Percentiles rank a stretch among this genome's conserved stretches.
Conservation (phyloP, 176 grass and related monocot genomes). For the Lolium multiflorum region DNA sequence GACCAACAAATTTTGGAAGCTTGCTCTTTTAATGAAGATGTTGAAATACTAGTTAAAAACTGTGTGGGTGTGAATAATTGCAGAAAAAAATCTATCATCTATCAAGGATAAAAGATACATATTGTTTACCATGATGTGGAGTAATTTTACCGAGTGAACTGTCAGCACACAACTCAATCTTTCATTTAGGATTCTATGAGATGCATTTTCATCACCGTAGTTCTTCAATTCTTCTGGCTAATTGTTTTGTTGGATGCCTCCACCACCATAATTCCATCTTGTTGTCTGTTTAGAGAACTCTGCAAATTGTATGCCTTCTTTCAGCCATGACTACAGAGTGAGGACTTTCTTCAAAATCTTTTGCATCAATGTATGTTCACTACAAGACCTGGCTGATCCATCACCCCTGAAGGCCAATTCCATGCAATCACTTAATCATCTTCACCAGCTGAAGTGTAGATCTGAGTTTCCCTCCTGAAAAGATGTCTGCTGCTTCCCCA, state of each 20-base stretch:
- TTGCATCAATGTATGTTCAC: conserved; percentile 41
- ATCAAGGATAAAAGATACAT: too few relatives aligned
- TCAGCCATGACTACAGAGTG: conserved; percentile 61
- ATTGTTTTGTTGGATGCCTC: conserved; percentile 68
- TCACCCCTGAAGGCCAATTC: neutral
- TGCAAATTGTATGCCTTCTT: conserved; percentile 88
- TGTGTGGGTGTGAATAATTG: neutral
- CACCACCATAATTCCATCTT: conserved; percentile 77
- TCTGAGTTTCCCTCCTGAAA: conserved; percentile 74
- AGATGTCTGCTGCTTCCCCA: conserved; percentile 78
- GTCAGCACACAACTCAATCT: too few relatives aligned
- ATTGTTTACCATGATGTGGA: conserved; percentile 2
- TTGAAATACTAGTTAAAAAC: conserved; percentile 14
- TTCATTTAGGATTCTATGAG: neutral
- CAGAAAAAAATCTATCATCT: neutral
- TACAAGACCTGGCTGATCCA: neutral
- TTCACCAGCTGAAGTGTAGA: conserved; percentile 69
- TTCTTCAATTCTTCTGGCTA: conserved; percentile 12
- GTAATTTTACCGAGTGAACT: neutral
- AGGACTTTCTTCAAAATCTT: conserved; percentile 69
- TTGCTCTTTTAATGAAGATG: neutral
- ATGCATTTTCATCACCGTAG: conserved; percentile 10
- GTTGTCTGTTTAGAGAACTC: conserved; percentile 92
- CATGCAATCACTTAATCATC: conserved; percentile 47
- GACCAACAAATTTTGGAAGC: neutral